These are phyloP conservation scores for Lactarius evosmus DNA, from an alignment of 768 basidiomycete species.

Conservation along the genomic window DNA sequence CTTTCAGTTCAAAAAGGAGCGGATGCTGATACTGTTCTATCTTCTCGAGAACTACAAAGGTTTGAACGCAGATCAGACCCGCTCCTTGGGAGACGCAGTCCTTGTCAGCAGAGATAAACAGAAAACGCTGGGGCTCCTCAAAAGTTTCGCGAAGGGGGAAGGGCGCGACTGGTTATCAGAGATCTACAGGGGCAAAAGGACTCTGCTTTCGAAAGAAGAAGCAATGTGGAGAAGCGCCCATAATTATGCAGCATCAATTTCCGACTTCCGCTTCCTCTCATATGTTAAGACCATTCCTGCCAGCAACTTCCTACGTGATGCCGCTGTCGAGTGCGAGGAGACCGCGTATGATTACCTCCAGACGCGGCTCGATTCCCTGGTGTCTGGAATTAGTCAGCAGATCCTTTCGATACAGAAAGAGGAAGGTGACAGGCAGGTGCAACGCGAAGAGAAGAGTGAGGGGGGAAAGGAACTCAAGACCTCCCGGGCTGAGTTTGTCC, in stretches of 20 bases:
- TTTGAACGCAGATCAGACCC: not conserved
- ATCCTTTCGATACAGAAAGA: constrained; percentile 10
- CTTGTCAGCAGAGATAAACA: not conserved
- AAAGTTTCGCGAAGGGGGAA: not conserved
- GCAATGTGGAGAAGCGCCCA: not conserved
- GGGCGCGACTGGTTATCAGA: not conserved
- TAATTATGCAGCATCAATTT: not conserved
- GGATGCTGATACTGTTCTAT: not conserved
- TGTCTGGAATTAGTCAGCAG: not conserved
- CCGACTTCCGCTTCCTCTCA: constrained; percentile 8
- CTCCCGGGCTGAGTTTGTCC: not conserved
- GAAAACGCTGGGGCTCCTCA: not conserved
- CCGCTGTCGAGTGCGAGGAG: not conserved
- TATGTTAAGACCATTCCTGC: not conserved
- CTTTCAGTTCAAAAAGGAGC: not conserved
- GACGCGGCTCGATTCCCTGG: not conserved
- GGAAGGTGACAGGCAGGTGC: constrained; percentile 1
- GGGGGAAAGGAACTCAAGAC: not conserved
- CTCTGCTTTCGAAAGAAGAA: not conserved
- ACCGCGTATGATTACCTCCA: not conserved
- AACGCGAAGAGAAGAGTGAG: not conserved
- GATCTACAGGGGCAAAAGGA: not conserved
- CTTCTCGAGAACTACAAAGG: not conserved
- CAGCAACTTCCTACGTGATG: not conserved
- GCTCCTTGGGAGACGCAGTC: not conserved